Evolutionary conservation across 257 asterid genomes (phyloP).

Genomic region (Solanum verrucosum): DNA sequence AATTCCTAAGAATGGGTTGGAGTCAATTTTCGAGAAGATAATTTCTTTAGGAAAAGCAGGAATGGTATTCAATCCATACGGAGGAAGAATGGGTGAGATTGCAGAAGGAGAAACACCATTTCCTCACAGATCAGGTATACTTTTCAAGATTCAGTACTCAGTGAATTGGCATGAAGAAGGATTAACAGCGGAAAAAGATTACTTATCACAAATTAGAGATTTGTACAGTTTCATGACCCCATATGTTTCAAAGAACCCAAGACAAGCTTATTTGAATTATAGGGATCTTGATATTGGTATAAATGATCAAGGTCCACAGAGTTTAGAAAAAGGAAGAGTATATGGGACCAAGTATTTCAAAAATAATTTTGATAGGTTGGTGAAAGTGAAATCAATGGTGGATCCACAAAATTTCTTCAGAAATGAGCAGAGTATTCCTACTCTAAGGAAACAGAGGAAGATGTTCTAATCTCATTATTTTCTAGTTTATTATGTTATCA

Average conservation of each 20-base stretch:
- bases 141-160: conserved; percentile 31
- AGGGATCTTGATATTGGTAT: conserved; percentile 42
- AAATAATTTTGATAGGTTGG: conserved; percentile 32
- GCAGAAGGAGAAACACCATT: conserved; percentile 13
- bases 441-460: background rate
- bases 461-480: background rate
- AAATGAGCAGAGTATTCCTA: conserved; percentile 35
- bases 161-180: conserved; percentile 20
- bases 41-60: conserved; percentile 7
- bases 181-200: conserved; percentile 1
- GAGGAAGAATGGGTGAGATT: conserved; percentile 27
- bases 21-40: conserved; percentile 12
- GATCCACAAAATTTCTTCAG: conserved; percentile 43
- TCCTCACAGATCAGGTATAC: conserved; percentile 30
- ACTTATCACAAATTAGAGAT: background rate
- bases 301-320: background rate
- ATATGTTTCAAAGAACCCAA: conserved; percentile 28
- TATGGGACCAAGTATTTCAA: conserved; percentile 36
- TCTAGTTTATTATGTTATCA: background rate
- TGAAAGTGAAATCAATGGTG: conserved; percentile 20
- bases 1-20: conserved; percentile 5
- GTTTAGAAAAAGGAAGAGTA: conserved; percentile 12
- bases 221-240: conserved; percentile 25
- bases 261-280: conserved; percentile 34
- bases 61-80: conserved; percentile 25